phyloP scores from a whole-genome alignment of 371 early-diverging fungal genomes.

The Lichtheimia ramosa region DNA sequence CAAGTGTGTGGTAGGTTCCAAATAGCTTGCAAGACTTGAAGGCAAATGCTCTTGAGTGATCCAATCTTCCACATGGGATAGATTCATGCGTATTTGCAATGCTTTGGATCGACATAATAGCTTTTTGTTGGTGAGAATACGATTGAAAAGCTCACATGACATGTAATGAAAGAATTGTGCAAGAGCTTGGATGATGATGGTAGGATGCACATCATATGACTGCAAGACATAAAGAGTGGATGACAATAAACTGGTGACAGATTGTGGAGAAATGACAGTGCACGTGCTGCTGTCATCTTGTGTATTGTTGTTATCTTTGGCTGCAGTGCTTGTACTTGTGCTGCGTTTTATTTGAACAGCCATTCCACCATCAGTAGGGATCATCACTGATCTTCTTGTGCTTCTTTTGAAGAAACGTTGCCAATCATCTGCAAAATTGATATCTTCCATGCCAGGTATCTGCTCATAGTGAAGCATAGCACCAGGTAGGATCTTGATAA shows the following conservation, averaged over 20 bases:
- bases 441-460: constrained; percentile 67
- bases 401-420: constrained; percentile 48
- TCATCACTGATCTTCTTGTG: constrained; percentile 24
- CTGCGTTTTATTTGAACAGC: constrained; percentile 24
- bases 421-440: constrained; percentile 66
- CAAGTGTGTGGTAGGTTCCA: constrained; percentile 71
- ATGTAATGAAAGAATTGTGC: constrained; percentile 75
- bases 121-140: constrained; percentile 71
- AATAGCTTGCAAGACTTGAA: constrained; percentile 36
- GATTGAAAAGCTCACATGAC: constrained; percentile 78
- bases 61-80: constrained; percentile 81
- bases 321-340: constrained; percentile 10
- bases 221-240: constrained; percentile 57
- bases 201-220: constrained; percentile 63
- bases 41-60: constrained; percentile 59
- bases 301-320: neutral
- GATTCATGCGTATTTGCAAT: constrained; percentile 79
- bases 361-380: constrained; percentile 20
- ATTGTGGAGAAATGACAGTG: constrained; percentile 48
- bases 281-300: neutral
- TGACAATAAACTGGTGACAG: constrained; percentile 62
- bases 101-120: constrained; percentile 78
- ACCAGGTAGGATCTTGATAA: constrained; percentile 59
- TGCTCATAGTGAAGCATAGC: constrained; percentile 72
- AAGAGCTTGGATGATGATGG: constrained; percentile 67